Conservation (phyloP, 2,329 filamentous ascomycete genomes). For the Botrytis elliptica region DNA sequence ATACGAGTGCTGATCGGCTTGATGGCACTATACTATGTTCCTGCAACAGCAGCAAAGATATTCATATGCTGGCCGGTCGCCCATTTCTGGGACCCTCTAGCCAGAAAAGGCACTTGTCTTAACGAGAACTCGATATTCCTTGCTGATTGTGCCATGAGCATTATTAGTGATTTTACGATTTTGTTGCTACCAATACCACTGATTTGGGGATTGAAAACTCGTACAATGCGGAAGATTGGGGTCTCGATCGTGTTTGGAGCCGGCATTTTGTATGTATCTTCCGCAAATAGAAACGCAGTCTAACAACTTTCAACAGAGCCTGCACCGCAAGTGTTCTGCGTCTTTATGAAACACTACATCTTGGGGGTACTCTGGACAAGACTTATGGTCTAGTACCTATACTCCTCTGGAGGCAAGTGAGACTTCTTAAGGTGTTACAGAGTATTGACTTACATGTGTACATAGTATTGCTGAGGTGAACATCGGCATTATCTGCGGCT, state of each 20-base stretch:
- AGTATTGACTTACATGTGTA: not conserved
- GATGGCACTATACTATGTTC: constrained; percentile 7
- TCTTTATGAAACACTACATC: not conserved
- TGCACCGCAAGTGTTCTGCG: not conserved
- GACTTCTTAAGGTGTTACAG: not conserved
- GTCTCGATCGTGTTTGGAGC: not conserved
- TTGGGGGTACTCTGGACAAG: not conserved
- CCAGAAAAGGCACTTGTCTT: not conserved
- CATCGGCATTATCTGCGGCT: constrained; percentile 9
- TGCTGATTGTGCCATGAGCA: constrained; percentile 2
- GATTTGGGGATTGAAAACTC: constrained; percentile 4
- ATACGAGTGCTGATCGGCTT: not conserved
- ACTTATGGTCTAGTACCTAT: not conserved
- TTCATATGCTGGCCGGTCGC: constrained; percentile 13
- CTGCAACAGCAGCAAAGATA: not conserved
- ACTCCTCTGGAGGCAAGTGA: not conserved
- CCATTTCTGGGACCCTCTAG: constrained; percentile 7
- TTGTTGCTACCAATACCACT: not conserved
- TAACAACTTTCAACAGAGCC: not conserved
- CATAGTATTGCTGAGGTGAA: not conserved
- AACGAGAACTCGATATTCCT: constrained; percentile 5
- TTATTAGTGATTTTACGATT: constrained; percentile 9
- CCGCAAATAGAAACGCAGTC: not conserved
- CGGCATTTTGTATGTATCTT: not conserved
- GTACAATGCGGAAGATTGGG: constrained; percentile 6